Evolutionary conservation across 2,329 filamentous ascomycete species (phyloP).

Genomic region (Ophiocordyceps camponoti-saundersi): DNA sequence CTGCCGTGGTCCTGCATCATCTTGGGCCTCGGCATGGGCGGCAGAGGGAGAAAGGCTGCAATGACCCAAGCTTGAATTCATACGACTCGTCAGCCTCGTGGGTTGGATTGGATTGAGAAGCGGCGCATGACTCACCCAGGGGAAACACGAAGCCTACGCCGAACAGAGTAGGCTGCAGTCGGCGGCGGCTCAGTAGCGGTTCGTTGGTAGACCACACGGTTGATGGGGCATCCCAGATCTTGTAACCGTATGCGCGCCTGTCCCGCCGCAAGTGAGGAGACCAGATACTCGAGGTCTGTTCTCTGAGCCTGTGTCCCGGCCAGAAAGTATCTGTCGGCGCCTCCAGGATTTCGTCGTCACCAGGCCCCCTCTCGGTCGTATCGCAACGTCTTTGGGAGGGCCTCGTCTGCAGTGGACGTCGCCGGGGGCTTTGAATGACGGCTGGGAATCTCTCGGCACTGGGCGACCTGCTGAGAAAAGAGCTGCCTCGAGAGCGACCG

Average conservation of each 20-base stretch:
- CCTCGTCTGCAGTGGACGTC: constrained; percentile 22
- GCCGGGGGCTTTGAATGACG: constrained; percentile 27
- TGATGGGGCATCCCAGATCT: constrained; percentile 59
- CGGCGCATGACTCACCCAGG: constrained; percentile 31
- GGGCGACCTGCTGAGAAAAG: constrained; percentile 29
- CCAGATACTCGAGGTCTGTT: constrained; percentile 47
- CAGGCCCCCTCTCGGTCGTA: background rate
- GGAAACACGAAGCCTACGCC: constrained; percentile 64
- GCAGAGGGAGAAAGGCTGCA: constrained; percentile 57
- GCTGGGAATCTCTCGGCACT: constrained; percentile 29
- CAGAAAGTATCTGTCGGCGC: constrained; percentile 14
- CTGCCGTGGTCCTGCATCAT: constrained; percentile 31
- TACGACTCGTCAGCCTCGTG: background rate
- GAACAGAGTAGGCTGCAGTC: constrained; percentile 61
- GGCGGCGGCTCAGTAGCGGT: constrained; percentile 46
- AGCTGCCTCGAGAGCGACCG: constrained; percentile 29
- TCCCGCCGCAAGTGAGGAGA: constrained; percentile 57
- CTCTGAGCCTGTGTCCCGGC: constrained; percentile 15
- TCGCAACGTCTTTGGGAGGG: constrained; percentile 1
- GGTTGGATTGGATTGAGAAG: background rate
- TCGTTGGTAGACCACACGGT: constrained; percentile 46
- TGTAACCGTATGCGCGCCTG: constrained; percentile 37
- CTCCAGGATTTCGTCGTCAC: constrained; percentile 11
- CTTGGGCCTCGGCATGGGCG: constrained; percentile 33
- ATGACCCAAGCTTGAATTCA: constrained; percentile 53